Conservation (phyloP, 495 filamentous ascomycete species). For the Xylaria longipes region DNA sequence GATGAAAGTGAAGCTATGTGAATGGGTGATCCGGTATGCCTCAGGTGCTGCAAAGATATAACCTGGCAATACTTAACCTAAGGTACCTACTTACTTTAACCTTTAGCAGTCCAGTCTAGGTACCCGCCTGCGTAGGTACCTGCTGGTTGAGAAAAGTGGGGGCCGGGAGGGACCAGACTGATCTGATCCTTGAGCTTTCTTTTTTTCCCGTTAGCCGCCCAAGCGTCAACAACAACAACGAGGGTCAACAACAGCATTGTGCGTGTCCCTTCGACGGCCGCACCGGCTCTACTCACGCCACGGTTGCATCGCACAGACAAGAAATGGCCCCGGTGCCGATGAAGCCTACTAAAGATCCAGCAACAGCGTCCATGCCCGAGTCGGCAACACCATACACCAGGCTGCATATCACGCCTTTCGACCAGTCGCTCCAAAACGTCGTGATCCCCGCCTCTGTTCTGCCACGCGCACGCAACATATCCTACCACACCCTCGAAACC, state of each 20-base stretch:
- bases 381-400: conserved; percentile 53
- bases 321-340: conserved; percentile 19
- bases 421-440: conserved; percentile 68
- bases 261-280: not conserved
- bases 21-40: not conserved
- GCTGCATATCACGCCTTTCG: conserved; percentile 87
- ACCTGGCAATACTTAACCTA: no score
- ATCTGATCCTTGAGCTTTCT: conserved; percentile 1
- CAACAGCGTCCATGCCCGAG: conserved; percentile 21
- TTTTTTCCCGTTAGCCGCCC: conserved; percentile 14
- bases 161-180: not conserved
- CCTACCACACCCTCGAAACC: conserved; percentile 80
- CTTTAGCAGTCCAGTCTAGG: conserved; percentile 6
- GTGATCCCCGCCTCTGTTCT: conserved; percentile 73
- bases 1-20: conserved; percentile 1
- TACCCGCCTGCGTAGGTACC: not conserved
- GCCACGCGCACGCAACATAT: conserved; percentile 73
- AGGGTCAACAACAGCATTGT: not conserved
- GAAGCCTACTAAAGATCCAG: conserved; percentile 16
- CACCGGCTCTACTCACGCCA: not conserved
- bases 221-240: not conserved
- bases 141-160: not conserved
- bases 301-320: not conserved
- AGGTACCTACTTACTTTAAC: no score
- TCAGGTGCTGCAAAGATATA: not conserved